Percentiles rank a stretch among this genome's conserved stretches.
Conservation (phyloP, 1,139 yeast species). For the Yamadazyma siamensis region DNA sequence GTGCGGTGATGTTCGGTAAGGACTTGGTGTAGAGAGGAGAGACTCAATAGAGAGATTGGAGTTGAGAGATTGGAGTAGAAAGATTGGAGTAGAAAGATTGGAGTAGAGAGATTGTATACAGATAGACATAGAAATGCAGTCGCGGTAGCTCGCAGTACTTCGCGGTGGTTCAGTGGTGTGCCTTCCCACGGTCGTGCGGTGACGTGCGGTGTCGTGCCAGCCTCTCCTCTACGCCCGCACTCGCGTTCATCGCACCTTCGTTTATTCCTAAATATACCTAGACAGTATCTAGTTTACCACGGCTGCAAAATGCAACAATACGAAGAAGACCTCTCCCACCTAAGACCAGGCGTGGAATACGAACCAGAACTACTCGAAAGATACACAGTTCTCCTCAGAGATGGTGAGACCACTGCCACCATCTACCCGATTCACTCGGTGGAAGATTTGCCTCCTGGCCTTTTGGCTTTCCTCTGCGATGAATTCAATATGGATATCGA, state of each 20-base stretch:
- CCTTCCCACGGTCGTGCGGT: too few relatives aligned
- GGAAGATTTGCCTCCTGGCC: conserved; percentile 66
- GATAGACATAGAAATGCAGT: too few relatives aligned
- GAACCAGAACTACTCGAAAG: conserved; percentile 32
- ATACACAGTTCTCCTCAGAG: conserved; percentile 73
- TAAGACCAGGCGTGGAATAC: conserved; percentile 25
- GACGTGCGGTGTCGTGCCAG: too few relatives aligned
- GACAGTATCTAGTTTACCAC: neutral
- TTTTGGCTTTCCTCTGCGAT: conserved; percentile 78
- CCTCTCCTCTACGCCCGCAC: too few relatives aligned
- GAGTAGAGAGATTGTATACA: too few relatives aligned
- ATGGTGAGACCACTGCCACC: conserved; percentile 89
- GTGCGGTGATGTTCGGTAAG: conserved; percentile 67
- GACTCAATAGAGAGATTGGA: neutral
- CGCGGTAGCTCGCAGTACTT: too few relatives aligned
- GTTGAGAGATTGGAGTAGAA: neutral
- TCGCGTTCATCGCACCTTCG: too few relatives aligned
- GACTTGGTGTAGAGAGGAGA: conserved; percentile 25
- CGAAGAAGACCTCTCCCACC: conserved; percentile 4
- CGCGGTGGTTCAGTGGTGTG: too few relatives aligned
- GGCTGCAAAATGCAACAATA: conserved; percentile 9
- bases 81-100: too few relatives aligned
- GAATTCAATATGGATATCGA: conserved; percentile 93
- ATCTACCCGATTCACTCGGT: conserved; percentile 77
- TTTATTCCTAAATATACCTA: too few relatives aligned